These are phyloP conservation scores for Nannochloropsis gaditana DNA, from an alignment of 108 stramenopile genomes.

Conservation along the genomic window DNA sequence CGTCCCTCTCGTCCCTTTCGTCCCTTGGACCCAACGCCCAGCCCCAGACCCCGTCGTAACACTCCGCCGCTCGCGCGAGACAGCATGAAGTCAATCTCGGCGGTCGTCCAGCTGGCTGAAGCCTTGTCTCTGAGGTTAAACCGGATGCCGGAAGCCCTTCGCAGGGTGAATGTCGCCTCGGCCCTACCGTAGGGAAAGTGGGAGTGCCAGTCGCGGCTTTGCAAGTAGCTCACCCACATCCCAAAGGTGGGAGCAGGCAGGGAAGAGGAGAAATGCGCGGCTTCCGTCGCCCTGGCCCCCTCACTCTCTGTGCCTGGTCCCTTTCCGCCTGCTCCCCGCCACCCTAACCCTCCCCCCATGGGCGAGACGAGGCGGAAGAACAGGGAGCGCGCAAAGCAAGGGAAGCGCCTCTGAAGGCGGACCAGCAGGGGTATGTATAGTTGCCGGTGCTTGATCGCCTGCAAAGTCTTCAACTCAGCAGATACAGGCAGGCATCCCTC, in stretches of 20 bases:
- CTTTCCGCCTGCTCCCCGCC: not conserved
- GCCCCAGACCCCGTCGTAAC: not conserved
- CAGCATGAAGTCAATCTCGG: not conserved
- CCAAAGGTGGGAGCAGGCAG: not conserved
- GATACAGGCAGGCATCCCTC: not conserved
- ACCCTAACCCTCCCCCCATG: no score
- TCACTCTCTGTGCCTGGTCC: not conserved
- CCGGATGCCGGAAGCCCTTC: not conserved
- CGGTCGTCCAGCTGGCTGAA: not conserved
- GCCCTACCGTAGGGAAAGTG: not conserved
- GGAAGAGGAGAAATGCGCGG: not conserved
- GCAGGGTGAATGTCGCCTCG: not conserved
- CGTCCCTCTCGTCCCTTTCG: not conserved
- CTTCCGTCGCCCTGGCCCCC: not conserved
- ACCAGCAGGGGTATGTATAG: not conserved
- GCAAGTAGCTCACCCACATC: not conserved
- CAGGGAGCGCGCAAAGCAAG: not conserved
- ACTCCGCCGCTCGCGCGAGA: not conserved
- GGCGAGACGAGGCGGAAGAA: not conserved
- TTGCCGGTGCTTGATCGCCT: conserved; percentile 7
- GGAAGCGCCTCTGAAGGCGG: not conserved
- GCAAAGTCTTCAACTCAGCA: not conserved
- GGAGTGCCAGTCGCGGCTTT: conserved; percentile 1
- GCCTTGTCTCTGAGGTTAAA: not conserved
- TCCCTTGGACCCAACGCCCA: not conserved